Evolutionary conservation across 2,329 filamentous ascomycete species (phyloP).

Genomic region (Colletotrichum cuscutae): DNA sequence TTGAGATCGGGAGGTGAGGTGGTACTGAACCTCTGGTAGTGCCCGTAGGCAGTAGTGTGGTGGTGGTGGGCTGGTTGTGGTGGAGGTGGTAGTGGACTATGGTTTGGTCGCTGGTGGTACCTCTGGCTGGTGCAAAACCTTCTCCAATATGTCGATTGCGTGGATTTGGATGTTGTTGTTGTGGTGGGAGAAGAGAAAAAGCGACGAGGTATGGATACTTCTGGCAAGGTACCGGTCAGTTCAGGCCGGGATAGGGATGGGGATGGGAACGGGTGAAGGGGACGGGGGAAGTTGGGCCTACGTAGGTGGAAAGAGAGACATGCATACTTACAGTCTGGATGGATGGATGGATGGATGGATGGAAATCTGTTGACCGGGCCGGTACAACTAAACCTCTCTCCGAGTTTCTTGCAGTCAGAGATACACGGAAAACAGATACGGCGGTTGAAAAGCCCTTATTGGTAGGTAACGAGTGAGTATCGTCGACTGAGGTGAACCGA

Average conservation of each 20-base stretch:
- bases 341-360: neutral
- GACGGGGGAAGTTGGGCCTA: slow-evolving; percentile 3
- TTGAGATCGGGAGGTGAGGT: neutral
- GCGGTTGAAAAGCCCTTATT: neutral
- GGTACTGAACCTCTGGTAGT: neutral
- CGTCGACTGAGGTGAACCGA: neutral
- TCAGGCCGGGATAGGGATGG: slow-evolving; percentile 20
- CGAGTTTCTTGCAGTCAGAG: neutral
- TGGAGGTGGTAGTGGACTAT: neutral
- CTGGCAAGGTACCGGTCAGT: slow-evolving; percentile 20
- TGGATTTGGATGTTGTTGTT: neutral
- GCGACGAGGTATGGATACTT: slow-evolving; percentile 14
- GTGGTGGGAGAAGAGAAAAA: neutral
- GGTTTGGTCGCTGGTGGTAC: neutral
- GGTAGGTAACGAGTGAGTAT: neutral
- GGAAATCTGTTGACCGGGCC: neutral
- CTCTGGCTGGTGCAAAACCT: neutral
- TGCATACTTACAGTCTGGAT: neutral
- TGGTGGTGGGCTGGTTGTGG: neutral
- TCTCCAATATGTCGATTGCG: neutral
- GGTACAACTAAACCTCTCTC: neutral
- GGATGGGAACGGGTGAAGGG: neutral
- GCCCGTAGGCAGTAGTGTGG: neutral
- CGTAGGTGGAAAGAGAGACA: slow-evolving; percentile 13
- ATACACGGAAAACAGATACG: neutral